Conservation (phyloP, 768 basidiomycete species). For the Tulasnella sp. region DNA sequence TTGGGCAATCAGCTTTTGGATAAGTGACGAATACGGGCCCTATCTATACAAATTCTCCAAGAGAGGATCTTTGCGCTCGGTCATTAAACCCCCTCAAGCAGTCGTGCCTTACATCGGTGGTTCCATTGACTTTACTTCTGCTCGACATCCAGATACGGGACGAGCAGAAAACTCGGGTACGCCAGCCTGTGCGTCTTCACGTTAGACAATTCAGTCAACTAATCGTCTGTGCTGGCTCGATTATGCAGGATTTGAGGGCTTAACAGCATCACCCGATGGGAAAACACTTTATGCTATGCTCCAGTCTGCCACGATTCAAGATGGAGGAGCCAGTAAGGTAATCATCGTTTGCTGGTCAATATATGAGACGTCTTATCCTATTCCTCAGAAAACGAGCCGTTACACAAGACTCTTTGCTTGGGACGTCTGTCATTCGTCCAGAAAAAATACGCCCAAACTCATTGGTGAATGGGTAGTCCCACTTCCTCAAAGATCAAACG, state of each 20-base stretch:
- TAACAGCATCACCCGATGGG: conserved; percentile 39
- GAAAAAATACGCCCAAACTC: conserved; percentile 32
- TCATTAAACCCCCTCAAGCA: conserved; percentile 46
- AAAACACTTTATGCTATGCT: conserved; percentile 46
- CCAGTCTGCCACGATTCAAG: conserved; percentile 51
- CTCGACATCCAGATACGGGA: conserved; percentile 37
- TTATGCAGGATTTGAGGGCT: conserved; percentile 40
- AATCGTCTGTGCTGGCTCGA: too few relatives aligned
- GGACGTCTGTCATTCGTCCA: conserved; percentile 29
- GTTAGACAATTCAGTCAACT: too few relatives aligned
- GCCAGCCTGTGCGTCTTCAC: background rate
- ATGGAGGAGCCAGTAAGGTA: too few relatives aligned
- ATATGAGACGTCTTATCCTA: background rate
- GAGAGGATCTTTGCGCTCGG: conserved; percentile 37
- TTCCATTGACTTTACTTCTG: conserved; percentile 40
- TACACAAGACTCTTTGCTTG: conserved; percentile 47
- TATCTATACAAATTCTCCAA: conserved; percentile 45
- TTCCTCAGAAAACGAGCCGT: conserved; percentile 30
- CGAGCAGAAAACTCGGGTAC: conserved; percentile 43
- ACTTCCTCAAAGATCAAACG: conserved; percentile 40
- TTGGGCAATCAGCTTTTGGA: conserved; percentile 52
- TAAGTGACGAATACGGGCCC: conserved; percentile 57
- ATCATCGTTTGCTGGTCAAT: too few relatives aligned
- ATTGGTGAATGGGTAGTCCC: conserved; percentile 49
- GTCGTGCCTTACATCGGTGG: conserved; percentile 37